Percentiles rank a stretch among this genome's conserved stretches.
Evolutionary conservation across 176 grass and related monocot genomes (phyloP).

Genomic region (Juncus inflexus): DNA sequence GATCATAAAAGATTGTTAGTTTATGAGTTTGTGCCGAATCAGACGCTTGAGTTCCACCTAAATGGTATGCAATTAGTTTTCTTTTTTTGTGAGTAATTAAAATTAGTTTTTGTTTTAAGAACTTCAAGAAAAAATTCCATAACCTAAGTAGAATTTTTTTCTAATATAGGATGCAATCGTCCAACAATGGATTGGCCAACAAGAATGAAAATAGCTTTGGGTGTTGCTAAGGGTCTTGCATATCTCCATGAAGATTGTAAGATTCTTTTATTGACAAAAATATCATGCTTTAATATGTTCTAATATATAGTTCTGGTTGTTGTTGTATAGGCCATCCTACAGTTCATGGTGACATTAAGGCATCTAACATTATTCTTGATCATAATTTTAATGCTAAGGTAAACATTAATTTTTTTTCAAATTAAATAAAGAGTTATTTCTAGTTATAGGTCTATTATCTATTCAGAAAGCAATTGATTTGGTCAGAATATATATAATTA

Average conservation of each 20-base stretch:
- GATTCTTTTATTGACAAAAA: neutral
- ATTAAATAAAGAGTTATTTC: neutral
- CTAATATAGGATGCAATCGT: slow-evolving; percentile 35
- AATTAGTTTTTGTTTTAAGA: neutral
- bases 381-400: neutral
- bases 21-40: slow-evolving; percentile 81
- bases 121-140: neutral
- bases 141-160: neutral
- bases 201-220: neutral
- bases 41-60: slow-evolving; percentile 71
- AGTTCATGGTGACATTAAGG: neutral
- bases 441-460: neutral
- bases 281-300: neutral
- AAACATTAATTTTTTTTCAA: neutral
- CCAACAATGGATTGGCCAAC: slow-evolving; percentile 25
- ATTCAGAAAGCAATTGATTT: neutral
- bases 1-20: slow-evolving; percentile 65
- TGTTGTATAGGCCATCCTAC: slow-evolving; percentile 2
- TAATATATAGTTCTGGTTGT: neutral
- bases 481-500: neutral
- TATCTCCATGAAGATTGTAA: neutral
- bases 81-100: slow-evolving; percentile 14
- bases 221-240: neutral
- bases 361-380: slow-evolving; percentile 11
- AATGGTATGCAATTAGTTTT: slow-evolving; percentile 43